Percentiles rank a stretch among this genome's conserved stretches.
phyloP scores from a whole-genome alignment of 176 grass and related monocot genomes.

The Eleusine indica region DNA sequence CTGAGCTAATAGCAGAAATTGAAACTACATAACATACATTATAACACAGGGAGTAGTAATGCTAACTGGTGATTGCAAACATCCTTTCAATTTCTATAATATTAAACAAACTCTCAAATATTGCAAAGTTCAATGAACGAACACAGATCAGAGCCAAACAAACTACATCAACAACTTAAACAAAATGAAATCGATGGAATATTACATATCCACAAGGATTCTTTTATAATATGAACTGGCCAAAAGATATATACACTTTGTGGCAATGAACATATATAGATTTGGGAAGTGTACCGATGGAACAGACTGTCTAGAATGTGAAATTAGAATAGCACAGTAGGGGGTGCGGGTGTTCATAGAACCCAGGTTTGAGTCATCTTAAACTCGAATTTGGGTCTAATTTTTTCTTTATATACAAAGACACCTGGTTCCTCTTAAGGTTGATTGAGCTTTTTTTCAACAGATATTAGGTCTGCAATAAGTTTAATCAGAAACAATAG shows the following conservation, averaged over 20 bases:
- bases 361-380: not conserved
- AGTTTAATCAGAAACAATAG: too few relatives aligned
- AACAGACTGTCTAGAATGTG: not conserved
- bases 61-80: not conserved
- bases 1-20: constrained; percentile 31
- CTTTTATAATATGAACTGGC: not conserved
- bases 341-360: not conserved
- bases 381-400: not conserved
- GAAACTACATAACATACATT: not conserved
- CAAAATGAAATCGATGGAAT: not conserved
- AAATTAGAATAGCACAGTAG: not conserved
- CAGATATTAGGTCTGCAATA: too few relatives aligned
- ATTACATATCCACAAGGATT: constrained; percentile 2
- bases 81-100: not conserved
- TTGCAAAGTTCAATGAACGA: not conserved
- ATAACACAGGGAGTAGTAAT: not conserved
- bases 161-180: not conserved
- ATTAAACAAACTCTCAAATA: not conserved
- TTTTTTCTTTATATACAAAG: not conserved
- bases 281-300: not conserved
- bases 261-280: constrained; percentile 15
- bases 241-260: not conserved
- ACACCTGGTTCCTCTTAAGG: not conserved
- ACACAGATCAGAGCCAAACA: not conserved
- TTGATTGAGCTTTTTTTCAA: not conserved